These are phyloP conservation scores for Rhizophagus sp. DNA, from an alignment of 192 early-diverging fungal genomes.

Conservation along the genomic window DNA sequence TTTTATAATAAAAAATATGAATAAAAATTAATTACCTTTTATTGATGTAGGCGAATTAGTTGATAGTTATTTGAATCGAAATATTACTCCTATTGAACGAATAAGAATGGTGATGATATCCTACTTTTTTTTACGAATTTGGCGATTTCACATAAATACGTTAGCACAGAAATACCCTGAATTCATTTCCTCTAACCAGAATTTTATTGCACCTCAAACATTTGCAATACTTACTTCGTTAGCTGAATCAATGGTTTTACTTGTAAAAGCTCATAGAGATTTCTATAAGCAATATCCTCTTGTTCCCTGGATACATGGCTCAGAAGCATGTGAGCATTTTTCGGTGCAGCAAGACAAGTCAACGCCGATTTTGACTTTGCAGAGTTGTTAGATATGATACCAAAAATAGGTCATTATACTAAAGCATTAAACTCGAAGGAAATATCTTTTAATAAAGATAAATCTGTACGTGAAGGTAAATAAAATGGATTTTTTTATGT, in stretches of 20 bases:
- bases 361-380: background rate
- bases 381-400: constrained; percentile 3
- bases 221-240: background rate
- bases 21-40: background rate
- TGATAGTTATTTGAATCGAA: constrained; percentile 11
- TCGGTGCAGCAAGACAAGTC: background rate
- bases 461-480: background rate
- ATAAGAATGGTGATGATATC: background rate
- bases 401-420: background rate
- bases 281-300: constrained; percentile 2
- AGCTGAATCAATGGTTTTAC: constrained; percentile 2
- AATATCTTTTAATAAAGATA: constrained; percentile 2
- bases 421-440: background rate
- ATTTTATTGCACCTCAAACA: background rate
- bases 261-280: background rate
- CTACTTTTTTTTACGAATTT: background rate
- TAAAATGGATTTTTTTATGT: background rate
- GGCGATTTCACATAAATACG: background rate
- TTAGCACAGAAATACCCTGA: background rate
- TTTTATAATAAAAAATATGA: background rate
- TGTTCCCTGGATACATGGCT: background rate
- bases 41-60: background rate
- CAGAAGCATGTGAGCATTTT: background rate
- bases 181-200: background rate
- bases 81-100: background rate